Evolutionary conservation across 495 filamentous ascomycete species (phyloP), one percentile per base, ranked within the genome.

Genomic region (Annulohypoxylon stygium): DNA sequence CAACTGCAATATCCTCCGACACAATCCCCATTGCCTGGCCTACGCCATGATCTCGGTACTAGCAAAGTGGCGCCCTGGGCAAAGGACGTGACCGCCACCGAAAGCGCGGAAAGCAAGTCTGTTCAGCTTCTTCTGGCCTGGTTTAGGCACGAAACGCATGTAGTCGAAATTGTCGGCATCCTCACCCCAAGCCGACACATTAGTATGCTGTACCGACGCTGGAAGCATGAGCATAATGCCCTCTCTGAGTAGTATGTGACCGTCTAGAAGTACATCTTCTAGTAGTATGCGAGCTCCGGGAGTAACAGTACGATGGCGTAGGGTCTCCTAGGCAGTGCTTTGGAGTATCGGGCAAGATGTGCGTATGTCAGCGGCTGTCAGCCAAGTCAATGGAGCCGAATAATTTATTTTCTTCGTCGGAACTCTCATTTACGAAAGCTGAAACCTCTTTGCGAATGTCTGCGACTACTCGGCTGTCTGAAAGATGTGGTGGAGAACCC

Each of bases 61-160:
- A 9, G 77, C 81, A 60, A 82, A 83, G 33, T 78, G 74, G 7
- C 79, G 71, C 7, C 78, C 80, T n/a, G 80, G 80, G 60, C 80
- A 82, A 12, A 82, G 61, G 7, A 77, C 64, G 3, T 75, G 65
- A 3, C 76, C 76, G 23, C 78, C 79, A 7, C 80, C 81, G 23
- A 79, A 83, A 0, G 73, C 70, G 6, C 80, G 71, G 65, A 82
- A 85, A 1, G 79, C 81, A 2, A 69, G 65, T 0, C 61, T 64
- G 36, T 76, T 78, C 0, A 54, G 69, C 55, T 74, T 78, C 55
- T 68, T 62, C 7, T 53, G 63, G 12, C 62, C 12, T 16, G 18
- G 45, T 36, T 25, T 14, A n/a, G 57, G 66, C 14, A 67, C 47
- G 41, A 82, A 83, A 5, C 80, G 77, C 6, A 75, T 34, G 34